Percentiles rank a stretch among this genome's conserved stretches.
Evolutionary conservation across 2,329 filamentous ascomycete genomes (phyloP).

Genomic region (Fonsecaea pedrosoi): DNA sequence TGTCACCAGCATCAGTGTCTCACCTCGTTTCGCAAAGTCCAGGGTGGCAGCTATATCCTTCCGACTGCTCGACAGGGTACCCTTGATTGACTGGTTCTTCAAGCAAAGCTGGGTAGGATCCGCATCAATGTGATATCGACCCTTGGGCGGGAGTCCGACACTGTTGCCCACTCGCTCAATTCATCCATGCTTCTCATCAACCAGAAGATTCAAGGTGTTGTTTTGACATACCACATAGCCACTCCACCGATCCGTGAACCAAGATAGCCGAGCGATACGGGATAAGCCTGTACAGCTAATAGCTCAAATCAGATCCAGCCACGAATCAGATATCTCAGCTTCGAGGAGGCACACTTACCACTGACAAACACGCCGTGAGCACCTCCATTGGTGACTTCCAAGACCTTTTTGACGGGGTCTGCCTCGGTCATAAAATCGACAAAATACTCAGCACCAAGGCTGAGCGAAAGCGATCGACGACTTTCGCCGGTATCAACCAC

Average conservation of each 20-base stretch:
- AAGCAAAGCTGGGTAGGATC: slow-evolving; percentile 30
- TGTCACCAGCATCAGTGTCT: neutral
- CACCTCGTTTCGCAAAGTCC: slow-evolving; percentile 36
- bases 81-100: slow-evolving; percentile 32
- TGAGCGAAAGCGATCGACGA: slow-evolving; percentile 55
- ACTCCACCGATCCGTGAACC: slow-evolving; percentile 56
- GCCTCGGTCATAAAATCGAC: slow-evolving; percentile 58
- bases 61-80: slow-evolving; percentile 28
- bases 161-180: slow-evolving; percentile 21
- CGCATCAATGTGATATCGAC: slow-evolving; percentile 34
- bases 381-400: slow-evolving; percentile 54
- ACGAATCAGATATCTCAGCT: neutral
- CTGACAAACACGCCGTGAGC: slow-evolving; percentile 55
- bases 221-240: slow-evolving; percentile 55
- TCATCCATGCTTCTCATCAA: neutral
- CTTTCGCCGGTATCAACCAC: slow-evolving; percentile 60
- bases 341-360: slow-evolving; percentile 30
- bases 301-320: neutral
- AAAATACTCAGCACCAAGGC: slow-evolving; percentile 62
- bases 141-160: slow-evolving; percentile 49
- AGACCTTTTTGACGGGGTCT: slow-evolving; percentile 49
- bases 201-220: slow-evolving; percentile 15
- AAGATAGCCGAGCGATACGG: slow-evolving; percentile 51
- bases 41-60: slow-evolving; percentile 33
- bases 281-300: slow-evolving; percentile 48